phyloP scores from a whole-genome alignment of 2,329 filamentous ascomycete species.

The Phaeophleospora eucalypticola region DNA sequence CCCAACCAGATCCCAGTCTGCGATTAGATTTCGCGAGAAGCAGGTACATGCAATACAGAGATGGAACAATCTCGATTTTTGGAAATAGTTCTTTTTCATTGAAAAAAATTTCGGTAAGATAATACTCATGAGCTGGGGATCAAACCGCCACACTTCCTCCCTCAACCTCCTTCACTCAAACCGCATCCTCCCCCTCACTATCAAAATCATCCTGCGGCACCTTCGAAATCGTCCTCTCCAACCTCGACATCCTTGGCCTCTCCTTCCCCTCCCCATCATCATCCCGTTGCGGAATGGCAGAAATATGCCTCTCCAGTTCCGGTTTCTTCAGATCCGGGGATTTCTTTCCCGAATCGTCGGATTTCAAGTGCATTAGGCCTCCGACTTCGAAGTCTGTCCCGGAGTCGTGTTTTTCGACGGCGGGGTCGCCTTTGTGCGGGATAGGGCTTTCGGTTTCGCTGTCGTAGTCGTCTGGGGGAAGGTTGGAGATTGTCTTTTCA shows the following conservation, averaged over 20 bases:
- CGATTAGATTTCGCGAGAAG: no score
- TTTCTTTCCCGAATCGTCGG: background rate
- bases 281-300: conserved; percentile 7
- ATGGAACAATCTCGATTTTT: no score
- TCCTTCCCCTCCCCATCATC: background rate
- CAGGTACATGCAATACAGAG: no score
- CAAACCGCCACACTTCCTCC: no score
- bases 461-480: conserved; percentile 4
- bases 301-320: conserved; percentile 13
- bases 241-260: background rate
- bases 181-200: no score
- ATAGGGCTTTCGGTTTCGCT: conserved; percentile 2
- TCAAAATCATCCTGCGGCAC: background rate
- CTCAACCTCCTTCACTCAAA: no score
- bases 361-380: conserved; percentile 4
- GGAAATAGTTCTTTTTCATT: no score
- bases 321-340: conserved; percentile 1
- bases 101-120: no score
- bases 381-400: conserved; percentile 6
- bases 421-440: background rate
- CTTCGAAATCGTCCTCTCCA: conserved; percentile 1
- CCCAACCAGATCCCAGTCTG: no score
- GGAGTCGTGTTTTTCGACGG: conserved; percentile 1
- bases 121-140: no score
- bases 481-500: background rate